These are phyloP conservation scores for Starmerella bacillaris DNA, from an alignment of 805 yeast genomes.

Conservation along the genomic window DNA sequence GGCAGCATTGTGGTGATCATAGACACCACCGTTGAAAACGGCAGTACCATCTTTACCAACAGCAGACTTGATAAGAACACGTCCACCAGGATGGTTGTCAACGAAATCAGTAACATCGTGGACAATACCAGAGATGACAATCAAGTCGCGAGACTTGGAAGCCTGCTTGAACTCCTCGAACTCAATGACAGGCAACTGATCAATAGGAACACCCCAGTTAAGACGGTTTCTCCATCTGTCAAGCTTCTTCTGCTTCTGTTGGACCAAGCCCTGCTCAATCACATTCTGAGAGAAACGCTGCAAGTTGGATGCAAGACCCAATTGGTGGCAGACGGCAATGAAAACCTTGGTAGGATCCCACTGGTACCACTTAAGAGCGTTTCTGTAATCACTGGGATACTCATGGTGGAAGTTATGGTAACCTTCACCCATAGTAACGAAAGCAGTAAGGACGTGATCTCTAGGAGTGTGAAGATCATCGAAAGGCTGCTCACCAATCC, in stretches of 20 bases:
- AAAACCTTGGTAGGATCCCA: conserved; percentile 80
- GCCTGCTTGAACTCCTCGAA: conserved; percentile 35
- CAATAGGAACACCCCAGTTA: conserved; percentile 90
- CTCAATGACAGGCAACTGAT: conserved; percentile 55
- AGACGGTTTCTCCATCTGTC: conserved; percentile 60
- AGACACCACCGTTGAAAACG: conserved; percentile 90
- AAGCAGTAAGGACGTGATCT: conserved; percentile 44
- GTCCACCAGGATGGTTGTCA: conserved; percentile 87
- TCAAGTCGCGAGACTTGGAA: conserved; percentile 41
- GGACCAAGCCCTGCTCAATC: conserved; percentile 52
- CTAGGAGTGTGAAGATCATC: conserved; percentile 58
- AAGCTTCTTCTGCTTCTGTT: conserved; percentile 64
- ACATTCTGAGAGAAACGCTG: conserved; percentile 40
- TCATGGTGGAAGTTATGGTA: conserved; percentile 90
- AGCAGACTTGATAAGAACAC: conserved; percentile 56
- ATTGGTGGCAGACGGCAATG: conserved; percentile 32
- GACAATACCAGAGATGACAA: conserved; percentile 75
- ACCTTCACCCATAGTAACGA: conserved; percentile 76
- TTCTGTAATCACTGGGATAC: conserved; percentile 78
- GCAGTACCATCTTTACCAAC: conserved; percentile 88
- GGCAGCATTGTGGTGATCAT: conserved; percentile 84
- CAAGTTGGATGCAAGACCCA: conserved; percentile 44
- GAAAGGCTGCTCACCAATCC: conserved; percentile 53
- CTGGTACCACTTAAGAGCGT: conserved; percentile 50
- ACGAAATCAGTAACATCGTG: conserved; percentile 87